Evolutionary conservation across 2,329 filamentous ascomycete genomes (phyloP), one percentile per base, ranked within the genome.

Genomic region (Alternaria sp.): DNA sequence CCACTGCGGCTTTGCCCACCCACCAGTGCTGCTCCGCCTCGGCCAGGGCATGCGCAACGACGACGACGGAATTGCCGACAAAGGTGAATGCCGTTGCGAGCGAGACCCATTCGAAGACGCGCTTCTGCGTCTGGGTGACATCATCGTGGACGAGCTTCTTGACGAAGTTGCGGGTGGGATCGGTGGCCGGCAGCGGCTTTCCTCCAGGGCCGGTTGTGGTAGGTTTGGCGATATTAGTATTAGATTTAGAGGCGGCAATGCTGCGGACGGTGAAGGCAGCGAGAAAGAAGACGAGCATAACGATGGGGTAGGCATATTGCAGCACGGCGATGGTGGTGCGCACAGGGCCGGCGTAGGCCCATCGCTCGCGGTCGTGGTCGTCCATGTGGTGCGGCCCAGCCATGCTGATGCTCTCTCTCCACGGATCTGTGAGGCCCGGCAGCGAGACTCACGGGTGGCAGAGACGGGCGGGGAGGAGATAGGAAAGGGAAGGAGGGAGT

Each of bases 171-270:
- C 70, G 77, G 54, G 77, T 80, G 67, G 79, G 81, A 72, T 81
- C 83, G 74, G 80, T 88, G 76, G 89, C 91, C 63, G 93, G 93
- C 57, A 97, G 84, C 32, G 93, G 93, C 79, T 96, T 94, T 69
- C 94, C 95, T 59, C 93, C 94, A 1, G 94, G 93, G n/a, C 94
- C 94, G 57, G 86, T 89, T 68, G 87, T 86, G 63, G 81, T 78
- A 45, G 81, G 76, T 71, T 83, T 78, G 49, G 82, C 78, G 66
- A 80, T 79, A 66, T 83, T 81, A 69, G 82, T 82, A 74, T 79
- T 80, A 62, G 71, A 70, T 68, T 78, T 84, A 69, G 80, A 80
- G 43, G 86, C 83, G 64, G 85, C 74, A 66, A 91, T 85, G 71
- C 88, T 89, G 76, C 86, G 87, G 69, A 83, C 75, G 59, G 89